Evolutionary conservation across 257 asterid genomes (phyloP), one percentile per base, ranked within the genome.

Genomic region (Capsicum chinense): DNA sequence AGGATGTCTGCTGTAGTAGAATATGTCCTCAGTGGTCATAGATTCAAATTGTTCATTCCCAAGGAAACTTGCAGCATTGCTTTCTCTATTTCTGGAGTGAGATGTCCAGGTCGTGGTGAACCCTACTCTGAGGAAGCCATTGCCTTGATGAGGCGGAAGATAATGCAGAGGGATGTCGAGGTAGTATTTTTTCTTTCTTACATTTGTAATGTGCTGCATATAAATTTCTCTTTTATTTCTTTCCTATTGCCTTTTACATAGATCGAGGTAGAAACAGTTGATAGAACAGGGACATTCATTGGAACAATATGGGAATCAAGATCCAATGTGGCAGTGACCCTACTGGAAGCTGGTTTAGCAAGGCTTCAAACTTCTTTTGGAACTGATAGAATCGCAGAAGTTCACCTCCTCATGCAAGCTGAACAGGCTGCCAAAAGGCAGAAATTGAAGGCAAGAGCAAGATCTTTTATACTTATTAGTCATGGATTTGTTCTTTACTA

Each of bases 91-190:
- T 97, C 99, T 74, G 99, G 99, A 70, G 99, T 97, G 71, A 90
- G 99, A 87, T 97, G 99, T 68, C 98, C 99, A 6, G 99, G 97
- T 66, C 98, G 99, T 56, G 94, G 86, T 21, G 98, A 97, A 87
- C 97, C 96, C 21, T 93, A 87, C 83, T 95, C 99, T 67, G 97
- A 97, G 5, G 99, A 93, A 83, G 99, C 99, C 82, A 95, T 97
- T 89, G 97, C 99, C 21, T 89, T 97, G 68, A 95, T 97, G 99
- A 92, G 99, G 91, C 88, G 98, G 86, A 95, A 91, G 89, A 95
- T 97, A 87, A 95, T 97, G 99, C 99, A 97, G 93, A 97, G 98
- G 93, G 99, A 97, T 89, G 97, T 95, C 2, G 99, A 97, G 97
- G 99, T 94, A 91, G 26, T 39, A 83, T 50, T 5, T 2, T 33